Base-by-base conservation (phyloP, 2,329 filamentous ascomycete species). In the Tolypocladium tundrense region DNA sequence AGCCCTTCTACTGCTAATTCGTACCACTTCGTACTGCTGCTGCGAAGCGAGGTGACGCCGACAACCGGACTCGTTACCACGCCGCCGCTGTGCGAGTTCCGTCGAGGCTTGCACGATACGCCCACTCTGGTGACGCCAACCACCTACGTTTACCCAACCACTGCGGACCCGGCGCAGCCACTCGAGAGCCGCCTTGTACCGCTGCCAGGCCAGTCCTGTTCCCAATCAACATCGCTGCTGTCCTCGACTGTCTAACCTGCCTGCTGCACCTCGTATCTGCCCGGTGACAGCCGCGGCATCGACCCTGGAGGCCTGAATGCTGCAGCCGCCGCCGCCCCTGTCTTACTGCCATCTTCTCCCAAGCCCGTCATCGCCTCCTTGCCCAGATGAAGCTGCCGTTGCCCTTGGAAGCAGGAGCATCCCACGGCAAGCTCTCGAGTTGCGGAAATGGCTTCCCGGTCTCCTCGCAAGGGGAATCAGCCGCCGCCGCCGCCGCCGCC, bases 401-500 rank as follows among this genome's bases (percentile, higher is more conserved):
- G 48, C 50, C 42, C 14, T 27, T 19, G 11, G 14, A 31, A 53
- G 56, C 31, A 58, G 35, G 51, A 58, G 27, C 37, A 21, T 5
- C 42, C 41, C 37, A 50, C 21, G 24, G 27, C 21, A 19, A 13
- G 10, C 42, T 19, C 45, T 11, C 37, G 39, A 37, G 21, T 9
- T 37, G 31, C 48, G 52, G 53, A 37, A 43, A 73, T 73, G 71
- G 66, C 70, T 66, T 68, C 69, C 63, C 67, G 66, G 63, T 61
- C 63, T 58, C 65, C 58, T 61, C 68, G 65, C 60, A 65, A 63
- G 60, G 67, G 66, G 59, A 66, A 67, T 55, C 67, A 66, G 59
- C 63, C 66, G 51, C 54, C 58, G 35, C 56, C 56, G 33, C 56
- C 27, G 4, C 27, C 2, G 27, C 27, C 27, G 27, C 27, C 53